These are phyloP conservation scores for Leucocoprinus leucothites DNA, from an alignment of 768 basidiomycete species.

Conservation along the genomic window DNA sequence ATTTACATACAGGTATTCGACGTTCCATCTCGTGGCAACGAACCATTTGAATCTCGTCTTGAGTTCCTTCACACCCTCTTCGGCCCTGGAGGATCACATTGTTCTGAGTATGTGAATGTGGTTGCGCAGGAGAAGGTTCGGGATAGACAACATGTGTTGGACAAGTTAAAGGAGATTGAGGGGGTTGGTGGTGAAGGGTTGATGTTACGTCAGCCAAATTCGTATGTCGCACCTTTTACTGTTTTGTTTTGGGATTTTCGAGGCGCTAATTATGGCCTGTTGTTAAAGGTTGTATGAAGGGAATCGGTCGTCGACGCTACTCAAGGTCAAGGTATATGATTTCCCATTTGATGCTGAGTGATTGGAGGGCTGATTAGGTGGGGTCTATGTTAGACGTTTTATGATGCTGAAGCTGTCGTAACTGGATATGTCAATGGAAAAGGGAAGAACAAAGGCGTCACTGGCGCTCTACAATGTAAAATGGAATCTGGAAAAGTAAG, in stretches of 20 bases:
- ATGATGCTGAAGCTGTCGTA: slow-evolving; percentile 58
- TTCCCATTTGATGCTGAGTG: background rate
- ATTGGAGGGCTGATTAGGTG: background rate
- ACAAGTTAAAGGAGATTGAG: slow-evolving; percentile 53
- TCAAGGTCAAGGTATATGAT: slow-evolving; percentile 49
- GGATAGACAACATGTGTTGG: slow-evolving; percentile 47
- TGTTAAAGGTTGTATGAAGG: slow-evolving; percentile 42
- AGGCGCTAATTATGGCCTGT: too few species aligned
- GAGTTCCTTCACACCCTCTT: slow-evolving; percentile 41
- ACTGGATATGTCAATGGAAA: slow-evolving; percentile 55
- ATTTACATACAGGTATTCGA: slow-evolving; percentile 45
- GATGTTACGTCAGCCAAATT: slow-evolving; percentile 51
- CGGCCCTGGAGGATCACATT: slow-evolving; percentile 42
- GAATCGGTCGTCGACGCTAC: slow-evolving; percentile 40
- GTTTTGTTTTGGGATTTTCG: too few species aligned
- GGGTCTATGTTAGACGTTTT: slow-evolving; percentile 39
- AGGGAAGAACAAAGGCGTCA: slow-evolving; percentile 45
- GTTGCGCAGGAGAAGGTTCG: slow-evolving; percentile 46
- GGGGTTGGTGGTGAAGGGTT: slow-evolving; percentile 54
- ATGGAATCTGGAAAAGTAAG: slow-evolving; percentile 60
- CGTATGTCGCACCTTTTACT: too few species aligned
- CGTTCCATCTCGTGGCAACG: slow-evolving; percentile 43
- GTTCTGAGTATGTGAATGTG: slow-evolving; percentile 38
- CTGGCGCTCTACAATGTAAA: slow-evolving; percentile 50
- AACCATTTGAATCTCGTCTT: slow-evolving; percentile 51